A percentile compares a stretch with the other conserved stretches of the same genome.
Evolutionary conservation across 2,329 filamentous ascomycete genomes (phyloP).

Genomic region (Diaporthe destruens): DNA sequence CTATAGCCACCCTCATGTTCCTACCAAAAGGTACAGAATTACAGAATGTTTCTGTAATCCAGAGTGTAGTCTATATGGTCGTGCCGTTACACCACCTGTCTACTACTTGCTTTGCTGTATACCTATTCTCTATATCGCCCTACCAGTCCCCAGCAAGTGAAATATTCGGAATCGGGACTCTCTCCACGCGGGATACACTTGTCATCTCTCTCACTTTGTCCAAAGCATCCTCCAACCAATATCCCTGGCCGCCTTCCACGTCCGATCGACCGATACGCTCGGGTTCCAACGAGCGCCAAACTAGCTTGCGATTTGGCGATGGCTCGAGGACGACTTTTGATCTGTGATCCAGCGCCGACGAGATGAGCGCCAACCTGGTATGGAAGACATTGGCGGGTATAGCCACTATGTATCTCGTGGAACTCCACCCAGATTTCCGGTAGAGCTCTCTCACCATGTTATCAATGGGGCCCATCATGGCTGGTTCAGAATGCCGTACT

Average conservation of each 20-base stretch:
- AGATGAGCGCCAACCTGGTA: neutral
- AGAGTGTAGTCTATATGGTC: too few relatives aligned
- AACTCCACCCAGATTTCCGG: neutral
- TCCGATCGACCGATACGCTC: neutral
- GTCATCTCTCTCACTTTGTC: neutral
- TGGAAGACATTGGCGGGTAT: constrained; percentile 14
- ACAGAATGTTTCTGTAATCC: too few relatives aligned
- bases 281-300: neutral
- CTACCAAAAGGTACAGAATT: too few relatives aligned
- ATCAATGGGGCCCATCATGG: constrained; percentile 29
- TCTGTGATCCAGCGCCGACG: neutral
- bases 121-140: neutral
- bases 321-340: neutral
- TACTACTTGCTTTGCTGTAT: neutral
- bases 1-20: too few relatives aligned
- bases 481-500: neutral
- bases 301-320: neutral
- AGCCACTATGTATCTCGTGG: neutral
- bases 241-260: neutral
- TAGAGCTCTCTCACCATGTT: constrained; percentile 23
- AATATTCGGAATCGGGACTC: neutral
- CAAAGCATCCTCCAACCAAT: constrained; percentile 3
- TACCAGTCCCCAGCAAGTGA: constrained; percentile 17
- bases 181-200: neutral
- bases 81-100: too few relatives aligned